Evolutionary conservation across 352 stramenopile species (phyloP).

Genomic region (Phytophthora ramorum): DNA sequence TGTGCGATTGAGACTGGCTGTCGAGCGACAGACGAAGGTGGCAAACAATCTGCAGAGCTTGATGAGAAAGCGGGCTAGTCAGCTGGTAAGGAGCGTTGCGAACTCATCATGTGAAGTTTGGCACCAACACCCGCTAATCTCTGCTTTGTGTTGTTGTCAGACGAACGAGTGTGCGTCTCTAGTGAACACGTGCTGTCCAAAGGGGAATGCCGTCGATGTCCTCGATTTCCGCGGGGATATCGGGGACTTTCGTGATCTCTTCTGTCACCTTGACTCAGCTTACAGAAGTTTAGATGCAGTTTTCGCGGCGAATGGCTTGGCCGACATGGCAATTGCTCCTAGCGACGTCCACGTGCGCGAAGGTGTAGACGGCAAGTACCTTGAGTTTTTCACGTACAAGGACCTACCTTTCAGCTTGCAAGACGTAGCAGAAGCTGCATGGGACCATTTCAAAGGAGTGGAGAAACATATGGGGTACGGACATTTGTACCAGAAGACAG

Average conservation of each 20-base stretch:
- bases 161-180: conserved; percentile 29
- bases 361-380: conserved; percentile 25
- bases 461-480: conserved; percentile 39
- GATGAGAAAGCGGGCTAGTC: conserved; percentile 32
- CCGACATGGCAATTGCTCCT: conserved; percentile 16
- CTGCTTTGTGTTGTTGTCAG: conserved; percentile 1
- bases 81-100: conserved; percentile 13
- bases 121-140: neutral
- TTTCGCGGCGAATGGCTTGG: conserved; percentile 26
- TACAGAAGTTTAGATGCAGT: conserved; percentile 28
- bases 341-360: conserved; percentile 30
- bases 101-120: no score
- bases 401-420: conserved; percentile 45
- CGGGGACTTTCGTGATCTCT: conserved; percentile 25
- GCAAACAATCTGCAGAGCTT: conserved; percentile 39
- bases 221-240: conserved; percentile 25
- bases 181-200: conserved; percentile 21
- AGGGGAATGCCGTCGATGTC: conserved; percentile 10
- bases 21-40: conserved; percentile 52
- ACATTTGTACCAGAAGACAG: conserved; percentile 36
- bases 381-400: conserved; percentile 44
- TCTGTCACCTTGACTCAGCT: conserved; percentile 24
- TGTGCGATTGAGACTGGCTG: conserved; percentile 37
- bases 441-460: conserved; percentile 45
- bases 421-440: conserved; percentile 33